Conservation (phyloP, 495 filamentous ascomycete species). For the Chaetomium fimeti region DNA sequence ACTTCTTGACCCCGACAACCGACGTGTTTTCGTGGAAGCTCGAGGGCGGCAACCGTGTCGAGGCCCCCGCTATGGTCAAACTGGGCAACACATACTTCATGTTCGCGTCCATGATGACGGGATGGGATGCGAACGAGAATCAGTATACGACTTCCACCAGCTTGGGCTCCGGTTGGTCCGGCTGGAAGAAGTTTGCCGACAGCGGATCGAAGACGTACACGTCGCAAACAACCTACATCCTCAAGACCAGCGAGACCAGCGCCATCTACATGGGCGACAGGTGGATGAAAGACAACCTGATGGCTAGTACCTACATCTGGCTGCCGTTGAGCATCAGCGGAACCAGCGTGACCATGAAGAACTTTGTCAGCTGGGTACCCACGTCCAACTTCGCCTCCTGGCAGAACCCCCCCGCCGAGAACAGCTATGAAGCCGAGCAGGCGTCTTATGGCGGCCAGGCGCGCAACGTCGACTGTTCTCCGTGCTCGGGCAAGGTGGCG, state of each 20-base stretch:
- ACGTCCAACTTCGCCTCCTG: constrained; percentile 45
- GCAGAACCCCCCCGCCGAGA: constrained; percentile 46
- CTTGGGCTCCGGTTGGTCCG: constrained; percentile 51
- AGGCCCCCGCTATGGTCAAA: constrained; percentile 47
- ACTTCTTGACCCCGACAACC: constrained; percentile 44
- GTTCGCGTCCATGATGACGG: constrained; percentile 43
- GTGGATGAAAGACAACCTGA: constrained; percentile 59
- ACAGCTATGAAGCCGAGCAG: constrained; percentile 48
- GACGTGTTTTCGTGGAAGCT: constrained; percentile 27
- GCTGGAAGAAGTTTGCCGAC: constrained; percentile 59
- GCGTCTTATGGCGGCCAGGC: constrained; percentile 38
- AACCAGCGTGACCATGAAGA: constrained; percentile 51
- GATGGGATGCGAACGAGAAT: constrained; percentile 63
- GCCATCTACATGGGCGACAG: constrained; percentile 67
- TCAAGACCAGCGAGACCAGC: constrained; percentile 34
- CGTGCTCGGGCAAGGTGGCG: constrained; percentile 46
- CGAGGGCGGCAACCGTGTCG: constrained; percentile 34
- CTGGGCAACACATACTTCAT: constrained; percentile 41
- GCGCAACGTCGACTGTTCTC: constrained; percentile 43
- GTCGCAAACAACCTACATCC: constrained; percentile 53
- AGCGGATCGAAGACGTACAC: constrained; percentile 54
- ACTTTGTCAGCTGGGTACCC: constrained; percentile 26
- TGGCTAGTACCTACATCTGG: constrained; percentile 64
- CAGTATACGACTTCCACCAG: constrained; percentile 43
- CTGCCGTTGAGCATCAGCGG: constrained; percentile 60